Evolutionary conservation across 768 basidiomycete genomes (phyloP), one percentile per base, ranked within the genome.

Genomic region (Cystoderma amianthinum): DNA sequence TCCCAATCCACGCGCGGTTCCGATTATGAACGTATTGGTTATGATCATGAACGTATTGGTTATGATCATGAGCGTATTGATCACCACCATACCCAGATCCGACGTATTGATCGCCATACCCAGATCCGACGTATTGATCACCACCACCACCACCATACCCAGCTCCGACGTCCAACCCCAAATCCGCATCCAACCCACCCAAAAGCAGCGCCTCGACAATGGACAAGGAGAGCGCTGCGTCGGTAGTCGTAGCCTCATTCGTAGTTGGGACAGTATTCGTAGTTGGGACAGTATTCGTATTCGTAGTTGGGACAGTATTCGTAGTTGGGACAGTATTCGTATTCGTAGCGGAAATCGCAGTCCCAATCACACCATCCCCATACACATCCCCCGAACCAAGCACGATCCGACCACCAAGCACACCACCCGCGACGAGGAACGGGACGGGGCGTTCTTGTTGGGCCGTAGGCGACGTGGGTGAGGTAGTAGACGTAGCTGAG

Each of bases 401-500:
- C 25, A 28, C 25, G 25, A 28, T 28, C 7, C 25, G 25, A 7
- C 25, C 25, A 28, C 42, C 48, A 34, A 53, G 52, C 24, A 52
- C 49, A 3, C 52, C 52, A 1, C 48, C 43, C n/a, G 53, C 45
- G 28, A 60, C 32, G 23, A 60, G 44, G 30, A 52, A 60, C 16
- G 58, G 58, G 20, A 54, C 47, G 5, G 50, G 44, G 18, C 30
- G 43, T 7, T 38, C 38, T 21, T 33, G 36, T 19, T 19, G 28
- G 16, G 12, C 36, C 13, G 22, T 30, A n/a, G 25, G 19, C 21
- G 41, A 45, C 3, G 41, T 41, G 25, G n/a, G 25, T 28, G 25
- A 28, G 25, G 25, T 28, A 7, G n/a, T n/a, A n/a, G n/a, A n/a
- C n/a, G n/a, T n/a, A n/a, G n/a, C n/a, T n/a, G n/a, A n/a, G n/a